Evolutionary conservation across 2,329 filamentous ascomycete species (phyloP).

Genomic region (Aureobasidium melanogenum): DNA sequence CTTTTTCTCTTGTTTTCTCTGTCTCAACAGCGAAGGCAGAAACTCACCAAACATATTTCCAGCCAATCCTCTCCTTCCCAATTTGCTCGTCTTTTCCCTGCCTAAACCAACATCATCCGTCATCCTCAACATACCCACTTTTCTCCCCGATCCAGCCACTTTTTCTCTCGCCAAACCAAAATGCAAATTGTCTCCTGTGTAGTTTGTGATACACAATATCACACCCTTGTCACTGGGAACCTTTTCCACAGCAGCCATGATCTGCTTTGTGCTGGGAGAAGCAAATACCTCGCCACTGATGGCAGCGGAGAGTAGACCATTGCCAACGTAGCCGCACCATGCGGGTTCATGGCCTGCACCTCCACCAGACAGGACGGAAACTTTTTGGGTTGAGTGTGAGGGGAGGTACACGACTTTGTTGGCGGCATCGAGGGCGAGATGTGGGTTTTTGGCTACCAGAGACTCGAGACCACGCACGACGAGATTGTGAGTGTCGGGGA

Average conservation of each 20-base stretch:
- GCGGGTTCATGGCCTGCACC: constrained; percentile 42
- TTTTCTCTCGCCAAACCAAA: constrained; percentile 42
- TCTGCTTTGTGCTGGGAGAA: constrained; percentile 39
- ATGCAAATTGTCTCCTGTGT: constrained; percentile 42
- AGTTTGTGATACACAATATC: constrained; percentile 42
- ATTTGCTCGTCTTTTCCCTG: constrained; percentile 39
- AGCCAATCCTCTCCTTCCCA: constrained; percentile 41
- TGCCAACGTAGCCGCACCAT: constrained; percentile 41
- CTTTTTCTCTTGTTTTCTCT: constrained; percentile 5
- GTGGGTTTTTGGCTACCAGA: constrained; percentile 37
- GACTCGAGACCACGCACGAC: constrained; percentile 41
- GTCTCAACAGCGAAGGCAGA: too few species aligned
- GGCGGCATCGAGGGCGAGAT: constrained; percentile 35
- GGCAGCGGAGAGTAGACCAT: constrained; percentile 40
- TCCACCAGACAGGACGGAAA: constrained; percentile 39
- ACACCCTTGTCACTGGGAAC: constrained; percentile 37
- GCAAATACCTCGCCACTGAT: constrained; percentile 43
- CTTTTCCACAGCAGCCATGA: constrained; percentile 40
- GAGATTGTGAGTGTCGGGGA: constrained; percentile 41
- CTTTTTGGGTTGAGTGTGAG: constrained; percentile 34
- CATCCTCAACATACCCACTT: constrained; percentile 40
- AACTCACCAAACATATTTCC: constrained; percentile 37
- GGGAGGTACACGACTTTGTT: constrained; percentile 42
- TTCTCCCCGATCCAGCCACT: constrained; percentile 35
- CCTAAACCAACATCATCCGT: constrained; percentile 41